phyloP scores from a whole-genome alignment of 2,329 filamentous ascomycete species.

The Metarhizium album region DNA sequence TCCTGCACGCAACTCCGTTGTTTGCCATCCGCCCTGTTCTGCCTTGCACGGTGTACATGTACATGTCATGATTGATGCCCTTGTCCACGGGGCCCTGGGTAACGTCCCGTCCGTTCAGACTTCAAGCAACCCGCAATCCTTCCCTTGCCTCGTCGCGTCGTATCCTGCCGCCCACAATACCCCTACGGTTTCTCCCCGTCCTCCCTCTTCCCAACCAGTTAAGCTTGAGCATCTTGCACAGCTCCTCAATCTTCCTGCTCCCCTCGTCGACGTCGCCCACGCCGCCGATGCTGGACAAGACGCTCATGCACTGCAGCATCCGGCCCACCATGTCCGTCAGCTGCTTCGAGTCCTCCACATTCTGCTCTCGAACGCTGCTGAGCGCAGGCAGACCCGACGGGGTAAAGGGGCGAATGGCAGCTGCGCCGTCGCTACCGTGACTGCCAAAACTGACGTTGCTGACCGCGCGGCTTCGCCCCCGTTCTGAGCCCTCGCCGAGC shows the following conservation, averaged over 20 bases:
- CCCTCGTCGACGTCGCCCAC: constrained; percentile 57
- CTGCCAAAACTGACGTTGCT: constrained; percentile 68
- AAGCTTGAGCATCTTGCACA: constrained; percentile 82
- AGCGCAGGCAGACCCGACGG: constrained; percentile 26
- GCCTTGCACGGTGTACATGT: not conserved
- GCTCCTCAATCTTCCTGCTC: constrained; percentile 68
- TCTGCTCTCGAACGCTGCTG: constrained; percentile 42
- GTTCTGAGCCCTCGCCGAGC: constrained; percentile 51
- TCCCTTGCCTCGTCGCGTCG: constrained; percentile 32
- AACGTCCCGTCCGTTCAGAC: not conserved
- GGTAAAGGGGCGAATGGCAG: constrained; percentile 38
- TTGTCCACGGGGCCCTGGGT: too few species aligned
- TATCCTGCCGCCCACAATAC: constrained; percentile 66
- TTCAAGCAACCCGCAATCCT: constrained; percentile 29
- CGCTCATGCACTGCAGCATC: constrained; percentile 93
- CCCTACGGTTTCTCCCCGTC: constrained; percentile 79
- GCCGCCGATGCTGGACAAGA: constrained; percentile 62
- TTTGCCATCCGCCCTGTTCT: not conserved
- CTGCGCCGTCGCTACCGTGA: constrained; percentile 33
- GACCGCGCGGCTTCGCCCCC: constrained; percentile 65
- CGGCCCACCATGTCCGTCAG: constrained; percentile 89
- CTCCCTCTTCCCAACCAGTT: constrained; percentile 91
- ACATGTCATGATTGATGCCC: not conserved
- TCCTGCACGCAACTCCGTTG: not conserved
- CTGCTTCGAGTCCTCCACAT: constrained; percentile 59